Evolutionary conservation across 1,284 basidiomycete species (phyloP).

Genomic region (Apiotrichum montevideense): DNA sequence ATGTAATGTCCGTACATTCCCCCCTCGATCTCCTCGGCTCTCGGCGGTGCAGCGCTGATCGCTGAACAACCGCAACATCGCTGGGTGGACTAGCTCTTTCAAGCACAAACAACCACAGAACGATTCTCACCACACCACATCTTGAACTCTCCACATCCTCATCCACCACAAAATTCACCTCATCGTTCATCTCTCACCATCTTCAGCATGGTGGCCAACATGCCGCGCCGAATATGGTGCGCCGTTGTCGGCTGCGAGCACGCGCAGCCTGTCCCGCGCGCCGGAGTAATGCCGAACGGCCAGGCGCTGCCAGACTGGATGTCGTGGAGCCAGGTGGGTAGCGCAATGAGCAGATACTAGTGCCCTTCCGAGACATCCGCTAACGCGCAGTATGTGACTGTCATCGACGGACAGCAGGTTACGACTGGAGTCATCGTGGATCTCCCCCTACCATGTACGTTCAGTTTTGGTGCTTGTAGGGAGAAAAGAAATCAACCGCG

Average conservation of each 20-base stretch:
- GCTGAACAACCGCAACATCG: too few species aligned
- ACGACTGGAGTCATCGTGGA: slow-evolving; percentile 23
- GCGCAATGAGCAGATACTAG: not conserved
- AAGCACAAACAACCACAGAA: too few species aligned
- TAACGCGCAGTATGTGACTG: slow-evolving; percentile 19
- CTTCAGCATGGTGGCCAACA: not conserved
- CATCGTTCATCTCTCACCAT: not conserved
- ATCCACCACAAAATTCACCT: not conserved
- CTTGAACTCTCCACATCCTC: not conserved
- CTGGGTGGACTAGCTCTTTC: too few species aligned
- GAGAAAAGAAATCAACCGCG: slow-evolving; percentile 10
- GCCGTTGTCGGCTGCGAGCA: slow-evolving; percentile 11
- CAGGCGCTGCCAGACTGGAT: slow-evolving; percentile 27
- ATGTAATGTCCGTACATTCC: too few species aligned
- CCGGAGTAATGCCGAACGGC: slow-evolving; percentile 19
- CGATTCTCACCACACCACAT: too few species aligned
- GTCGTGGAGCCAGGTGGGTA: slow-evolving; percentile 20
- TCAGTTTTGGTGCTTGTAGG: slow-evolving; percentile 3
- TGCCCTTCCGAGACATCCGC: too few species aligned
- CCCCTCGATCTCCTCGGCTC: too few species aligned
- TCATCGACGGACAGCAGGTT: slow-evolving; percentile 13
- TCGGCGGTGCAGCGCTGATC: too few species aligned
- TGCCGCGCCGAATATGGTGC: slow-evolving; percentile 12
- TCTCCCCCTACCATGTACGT: slow-evolving; percentile 25
- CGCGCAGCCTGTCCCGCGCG: not conserved